Conservation (phyloP, 495 filamentous ascomycete genomes). For the Massariosphaeria phaeospora region DNA sequence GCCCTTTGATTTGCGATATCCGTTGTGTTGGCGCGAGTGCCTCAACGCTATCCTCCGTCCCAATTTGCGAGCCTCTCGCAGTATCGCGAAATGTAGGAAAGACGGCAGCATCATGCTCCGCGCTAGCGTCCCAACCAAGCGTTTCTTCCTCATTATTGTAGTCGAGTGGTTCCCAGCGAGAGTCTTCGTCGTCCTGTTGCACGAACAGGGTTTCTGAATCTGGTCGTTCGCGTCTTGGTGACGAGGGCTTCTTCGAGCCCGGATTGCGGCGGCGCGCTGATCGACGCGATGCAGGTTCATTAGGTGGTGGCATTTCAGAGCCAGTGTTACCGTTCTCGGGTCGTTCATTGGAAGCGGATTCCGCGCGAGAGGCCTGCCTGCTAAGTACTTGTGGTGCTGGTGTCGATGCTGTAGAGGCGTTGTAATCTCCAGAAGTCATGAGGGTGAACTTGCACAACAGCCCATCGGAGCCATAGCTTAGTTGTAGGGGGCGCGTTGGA, state of each 20-base stretch:
- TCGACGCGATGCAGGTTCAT: slow-evolving; percentile 31
- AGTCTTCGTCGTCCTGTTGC: slow-evolving; percentile 64
- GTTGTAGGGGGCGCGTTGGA: slow-evolving; percentile 76
- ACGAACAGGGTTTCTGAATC: slow-evolving; percentile 78
- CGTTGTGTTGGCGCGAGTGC: slow-evolving; percentile 62
- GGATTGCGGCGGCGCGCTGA: slow-evolving; percentile 32
- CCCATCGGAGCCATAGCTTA: slow-evolving; percentile 69
- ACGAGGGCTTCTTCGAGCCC: slow-evolving; percentile 8
- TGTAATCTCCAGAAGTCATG: slow-evolving; percentile 85
- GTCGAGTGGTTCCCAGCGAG: slow-evolving; percentile 74
- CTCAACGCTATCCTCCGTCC: slow-evolving; percentile 36
- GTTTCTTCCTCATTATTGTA: slow-evolving; percentile 61
- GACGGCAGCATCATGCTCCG: slow-evolving; percentile 40
- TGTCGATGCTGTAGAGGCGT: slow-evolving; percentile 39
- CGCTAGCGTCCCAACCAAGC: slow-evolving; percentile 76
- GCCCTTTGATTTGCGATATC: slow-evolving; percentile 50
- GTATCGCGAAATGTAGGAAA: slow-evolving; percentile 42
- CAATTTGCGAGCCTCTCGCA: slow-evolving; percentile 33
- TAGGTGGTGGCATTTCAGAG: slow-evolving; percentile 38
- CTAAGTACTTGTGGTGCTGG: slow-evolving; percentile 22
- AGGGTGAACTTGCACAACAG: slow-evolving; percentile 81
- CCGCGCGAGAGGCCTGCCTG: slow-evolving; percentile 23
- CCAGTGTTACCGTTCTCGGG: slow-evolving; percentile 9
- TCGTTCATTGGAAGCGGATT: slow-evolving; percentile 26
- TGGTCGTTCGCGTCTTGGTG: slow-evolving; percentile 48